These are phyloP conservation scores for Penicillium vulpinum DNA, from an alignment of 2,329 filamentous ascomycete genomes.

Conservation along the genomic window DNA sequence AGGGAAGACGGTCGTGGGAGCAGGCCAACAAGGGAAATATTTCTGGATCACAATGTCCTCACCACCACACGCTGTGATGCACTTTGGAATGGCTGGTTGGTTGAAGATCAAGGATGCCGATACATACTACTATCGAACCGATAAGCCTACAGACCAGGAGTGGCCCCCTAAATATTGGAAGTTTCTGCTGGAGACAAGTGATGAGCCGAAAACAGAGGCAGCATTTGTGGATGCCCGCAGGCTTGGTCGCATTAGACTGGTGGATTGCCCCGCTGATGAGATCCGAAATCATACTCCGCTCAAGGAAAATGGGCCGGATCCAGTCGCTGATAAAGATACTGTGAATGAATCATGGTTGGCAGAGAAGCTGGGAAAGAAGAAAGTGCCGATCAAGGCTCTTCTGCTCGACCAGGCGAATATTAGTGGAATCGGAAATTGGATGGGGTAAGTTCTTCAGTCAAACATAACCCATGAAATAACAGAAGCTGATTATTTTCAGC, in stretches of 20 bases:
- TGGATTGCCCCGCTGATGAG: slow-evolving; percentile 73
- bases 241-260: slow-evolving; percentile 74
- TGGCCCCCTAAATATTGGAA: slow-evolving; percentile 95
- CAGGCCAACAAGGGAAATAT: slow-evolving; percentile 91
- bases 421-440: slow-evolving; percentile 95
- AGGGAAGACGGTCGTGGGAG: slow-evolving; percentile 70
- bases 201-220: slow-evolving; percentile 60
- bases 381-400: slow-evolving; percentile 84
- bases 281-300: slow-evolving; percentile 77
- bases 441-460: slow-evolving; percentile 56
- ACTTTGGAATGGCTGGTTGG: slow-evolving; percentile 81
- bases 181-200: slow-evolving; percentile 70
- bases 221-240: slow-evolving; percentile 84
- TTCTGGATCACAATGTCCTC: slow-evolving; percentile 83
- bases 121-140: slow-evolving; percentile 75
- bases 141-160: slow-evolving; percentile 56
- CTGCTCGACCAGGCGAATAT: slow-evolving; percentile 85
- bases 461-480: neutral
- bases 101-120: slow-evolving; percentile 79
- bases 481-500: slow-evolving; percentile 31
- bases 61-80: slow-evolving; percentile 84
- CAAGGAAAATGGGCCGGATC: slow-evolving; percentile 91
- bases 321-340: slow-evolving; percentile 74
- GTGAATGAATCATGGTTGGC: slow-evolving; percentile 75
- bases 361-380: slow-evolving; percentile 70